Conservation (phyloP, 805 yeast species). For the Tetrapisispora namnaoensis region DNA sequence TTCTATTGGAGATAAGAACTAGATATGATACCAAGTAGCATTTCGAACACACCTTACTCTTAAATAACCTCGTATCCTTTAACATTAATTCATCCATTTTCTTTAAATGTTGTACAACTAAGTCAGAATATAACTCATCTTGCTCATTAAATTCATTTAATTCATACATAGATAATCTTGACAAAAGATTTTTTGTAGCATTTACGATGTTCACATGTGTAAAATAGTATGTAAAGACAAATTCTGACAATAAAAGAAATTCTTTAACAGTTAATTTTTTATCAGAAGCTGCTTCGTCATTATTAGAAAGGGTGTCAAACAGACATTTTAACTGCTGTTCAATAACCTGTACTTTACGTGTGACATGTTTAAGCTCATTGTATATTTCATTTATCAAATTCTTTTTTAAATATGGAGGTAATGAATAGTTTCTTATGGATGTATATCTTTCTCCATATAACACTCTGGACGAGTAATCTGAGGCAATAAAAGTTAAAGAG, state of each 20-base stretch:
- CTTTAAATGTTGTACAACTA: slow-evolving; percentile 3
- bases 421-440: slow-evolving; percentile 19
- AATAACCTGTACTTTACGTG: slow-evolving; percentile 13
- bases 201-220: slow-evolving; percentile 7
- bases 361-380: slow-evolving; percentile 8
- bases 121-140: slow-evolving; percentile 1
- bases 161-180: slow-evolving; percentile 12
- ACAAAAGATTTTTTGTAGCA: slow-evolving; percentile 13
- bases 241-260: slow-evolving; percentile 1
- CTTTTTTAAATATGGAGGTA: slow-evolving; percentile 12
- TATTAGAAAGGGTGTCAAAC: slow-evolving; percentile 7
- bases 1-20: background rate
- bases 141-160: background rate
- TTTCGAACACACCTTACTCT: background rate
- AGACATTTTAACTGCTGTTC: slow-evolving; percentile 14
- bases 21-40: background rate
- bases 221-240: slow-evolving; percentile 12
- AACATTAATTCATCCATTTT: slow-evolving; percentile 9
- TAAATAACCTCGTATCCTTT: background rate
- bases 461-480: slow-evolving; percentile 16
- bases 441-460: slow-evolving; percentile 22
- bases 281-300: background rate
- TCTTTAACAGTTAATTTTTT: slow-evolving; percentile 1
- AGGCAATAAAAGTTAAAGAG: slow-evolving; percentile 12
- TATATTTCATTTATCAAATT: slow-evolving; percentile 14